phyloP scores from a whole-genome alignment of 352 stramenopile genomes.

The Globisporangium nagaii region DNA sequence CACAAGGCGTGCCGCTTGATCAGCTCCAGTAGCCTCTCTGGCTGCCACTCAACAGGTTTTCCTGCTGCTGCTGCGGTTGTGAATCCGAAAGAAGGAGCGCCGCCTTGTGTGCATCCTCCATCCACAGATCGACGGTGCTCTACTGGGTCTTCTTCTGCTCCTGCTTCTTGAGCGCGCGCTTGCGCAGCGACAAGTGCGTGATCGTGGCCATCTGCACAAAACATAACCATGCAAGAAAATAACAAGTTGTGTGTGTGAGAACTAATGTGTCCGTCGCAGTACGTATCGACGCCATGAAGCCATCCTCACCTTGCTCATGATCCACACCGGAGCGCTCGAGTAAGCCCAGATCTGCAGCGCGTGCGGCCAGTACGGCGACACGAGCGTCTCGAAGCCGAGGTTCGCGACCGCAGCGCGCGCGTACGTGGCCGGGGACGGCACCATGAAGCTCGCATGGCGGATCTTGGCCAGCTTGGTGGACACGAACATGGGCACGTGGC shows the following conservation, averaged over 20 bases:
- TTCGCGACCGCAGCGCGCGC: conserved; percentile 88
- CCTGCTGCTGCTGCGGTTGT: too few species aligned
- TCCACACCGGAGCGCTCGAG: conserved; percentile 76
- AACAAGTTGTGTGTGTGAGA: too few species aligned
- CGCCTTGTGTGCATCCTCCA: too few species aligned
- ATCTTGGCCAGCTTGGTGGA: conserved; percentile 99
- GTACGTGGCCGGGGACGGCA: conserved; percentile 90
- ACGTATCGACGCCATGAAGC: too few species aligned
- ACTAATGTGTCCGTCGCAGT: too few species aligned
- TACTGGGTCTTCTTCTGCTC: conserved; percentile 83
- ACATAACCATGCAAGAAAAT: neutral
- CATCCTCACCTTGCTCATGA: conserved; percentile 84
- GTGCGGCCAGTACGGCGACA: conserved; percentile 95
- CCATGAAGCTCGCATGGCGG: conserved; percentile 90
- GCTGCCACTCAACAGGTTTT: too few species aligned
- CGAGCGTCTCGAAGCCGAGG: conserved; percentile 90
- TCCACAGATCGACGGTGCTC: too few species aligned
- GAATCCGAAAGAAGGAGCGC: too few species aligned
- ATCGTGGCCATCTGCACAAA: conserved; percentile 53
- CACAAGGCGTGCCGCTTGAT: too few species aligned
- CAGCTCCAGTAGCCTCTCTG: too few species aligned
- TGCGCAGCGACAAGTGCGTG: conserved; percentile 75
- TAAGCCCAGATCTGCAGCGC: conserved; percentile 95
- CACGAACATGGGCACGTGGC: conserved; percentile 98
- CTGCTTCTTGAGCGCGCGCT: conserved; percentile 84